Conservation (phyloP, 2,329 filamentous ascomycete species). For the Pseudonectria foliicola region DNA sequence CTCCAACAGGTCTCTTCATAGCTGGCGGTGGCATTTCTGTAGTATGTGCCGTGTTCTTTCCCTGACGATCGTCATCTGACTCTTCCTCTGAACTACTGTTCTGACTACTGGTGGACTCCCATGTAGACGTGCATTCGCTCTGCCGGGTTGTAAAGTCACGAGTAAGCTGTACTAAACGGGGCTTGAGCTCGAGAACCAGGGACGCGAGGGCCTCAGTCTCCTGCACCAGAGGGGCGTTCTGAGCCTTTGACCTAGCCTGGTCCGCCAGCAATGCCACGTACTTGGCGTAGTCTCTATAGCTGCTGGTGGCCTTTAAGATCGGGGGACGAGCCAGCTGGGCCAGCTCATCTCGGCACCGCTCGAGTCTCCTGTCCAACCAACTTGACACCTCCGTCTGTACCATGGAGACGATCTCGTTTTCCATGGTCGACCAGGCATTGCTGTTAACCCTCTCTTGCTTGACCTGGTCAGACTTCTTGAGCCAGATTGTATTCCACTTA, state of each 20-base stretch:
- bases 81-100: background rate
- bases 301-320: background rate
- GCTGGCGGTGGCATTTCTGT: too few species aligned
- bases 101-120: background rate
- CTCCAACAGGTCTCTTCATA: too few species aligned
- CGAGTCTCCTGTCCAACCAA: conserved; percentile 1
- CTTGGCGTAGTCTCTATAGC: background rate
- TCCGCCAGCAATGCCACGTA: background rate
- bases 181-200: conserved; percentile 8
- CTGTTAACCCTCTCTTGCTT: conserved; percentile 4
- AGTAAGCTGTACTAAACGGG: background rate
- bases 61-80: background rate
- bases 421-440: background rate
- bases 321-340: background rate
- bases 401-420: background rate
- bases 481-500: conserved; percentile 13
- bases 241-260: background rate
- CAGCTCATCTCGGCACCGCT: conserved; percentile 5
- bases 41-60: too few species aligned
- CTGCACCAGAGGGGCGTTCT: background rate
- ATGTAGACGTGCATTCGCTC: too few species aligned
- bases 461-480: conserved; percentile 2
- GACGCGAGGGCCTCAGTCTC: conserved; percentile 13
- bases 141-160: too few species aligned
- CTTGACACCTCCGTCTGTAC: conserved; percentile 1